Evolutionary conservation across 768 basidiomycete species (phyloP).

Genomic region (Boletus speciosus): DNA sequence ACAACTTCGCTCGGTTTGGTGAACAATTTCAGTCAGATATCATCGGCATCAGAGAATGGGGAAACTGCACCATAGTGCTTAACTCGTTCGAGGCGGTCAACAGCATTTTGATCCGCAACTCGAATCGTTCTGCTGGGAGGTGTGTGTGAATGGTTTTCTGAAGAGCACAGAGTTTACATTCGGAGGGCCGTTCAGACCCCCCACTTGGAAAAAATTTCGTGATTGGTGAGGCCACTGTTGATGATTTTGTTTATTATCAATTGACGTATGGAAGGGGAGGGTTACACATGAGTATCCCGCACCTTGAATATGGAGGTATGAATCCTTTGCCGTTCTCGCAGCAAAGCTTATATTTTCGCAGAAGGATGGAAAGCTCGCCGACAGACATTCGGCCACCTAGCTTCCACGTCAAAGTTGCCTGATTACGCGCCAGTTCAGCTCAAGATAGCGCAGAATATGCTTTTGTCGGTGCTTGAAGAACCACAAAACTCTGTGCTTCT

Average conservation of each 20-base stretch:
- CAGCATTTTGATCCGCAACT: constrained; percentile 1
- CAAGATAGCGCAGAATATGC: not conserved
- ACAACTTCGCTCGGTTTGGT: constrained; percentile 4
- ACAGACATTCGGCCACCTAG: not conserved
- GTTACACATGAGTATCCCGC: constrained; percentile 1
- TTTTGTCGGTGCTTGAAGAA: not conserved
- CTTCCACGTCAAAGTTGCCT: constrained; percentile 1
- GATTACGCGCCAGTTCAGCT: constrained; percentile 4
- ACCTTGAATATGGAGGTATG: constrained; percentile 5
- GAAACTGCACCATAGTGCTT: constrained; percentile 2
- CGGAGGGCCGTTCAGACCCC: not conserved
- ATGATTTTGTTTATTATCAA: not conserved
- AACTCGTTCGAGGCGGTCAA: constrained; percentile 6
- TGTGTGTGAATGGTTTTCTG: not conserved
- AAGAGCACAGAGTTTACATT: not conserved
- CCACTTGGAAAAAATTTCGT: not conserved
- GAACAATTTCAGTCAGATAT: constrained; percentile 2
- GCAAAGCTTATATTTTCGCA: not conserved
- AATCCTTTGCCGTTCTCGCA: not conserved
- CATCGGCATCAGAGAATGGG: constrained; percentile 5
- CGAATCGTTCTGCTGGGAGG: constrained; percentile 1
- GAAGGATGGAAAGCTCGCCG: constrained; percentile 4
- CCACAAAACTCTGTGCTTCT: not conserved
- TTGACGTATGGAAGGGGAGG: not conserved
- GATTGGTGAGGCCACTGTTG: not conserved